A percentile compares a stretch with the other conserved stretches of the same genome.
Evolutionary conservation across 1,284 basidiomycete genomes (phyloP).

Genomic region (Ustilago tritici): DNA sequence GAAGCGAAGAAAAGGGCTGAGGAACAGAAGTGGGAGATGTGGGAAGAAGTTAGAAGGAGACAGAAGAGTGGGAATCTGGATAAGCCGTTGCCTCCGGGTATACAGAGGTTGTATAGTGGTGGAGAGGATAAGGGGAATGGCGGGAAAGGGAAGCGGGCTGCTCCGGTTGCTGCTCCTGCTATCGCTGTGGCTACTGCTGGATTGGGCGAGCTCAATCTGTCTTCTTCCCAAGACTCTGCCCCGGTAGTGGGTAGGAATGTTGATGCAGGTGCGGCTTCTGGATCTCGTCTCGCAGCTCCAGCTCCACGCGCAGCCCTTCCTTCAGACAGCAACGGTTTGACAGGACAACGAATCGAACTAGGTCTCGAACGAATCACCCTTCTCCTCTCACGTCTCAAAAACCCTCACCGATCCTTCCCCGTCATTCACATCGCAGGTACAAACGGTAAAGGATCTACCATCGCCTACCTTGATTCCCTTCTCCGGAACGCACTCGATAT

Average conservation of each 20-base stretch:
- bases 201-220: neutral
- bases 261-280: neutral
- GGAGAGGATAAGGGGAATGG: slow-evolving; percentile 4
- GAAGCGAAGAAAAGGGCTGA: slow-evolving; percentile 48
- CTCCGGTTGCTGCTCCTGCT: neutral
- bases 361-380: slow-evolving; percentile 78
- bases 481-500: slow-evolving; percentile 74
- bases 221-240: neutral
- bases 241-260: neutral
- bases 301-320: neutral
- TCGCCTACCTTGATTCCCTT: slow-evolving; percentile 83
- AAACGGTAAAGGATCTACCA: slow-evolving; percentile 96
- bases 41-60: slow-evolving; percentile 55
- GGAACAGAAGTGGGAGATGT: slow-evolving; percentile 58
- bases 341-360: slow-evolving; percentile 76
- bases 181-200: neutral
- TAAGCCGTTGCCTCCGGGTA: slow-evolving; percentile 29
- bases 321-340: slow-evolving; percentile 14
- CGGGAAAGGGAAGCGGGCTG: neutral
- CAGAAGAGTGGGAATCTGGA: slow-evolving; percentile 31
- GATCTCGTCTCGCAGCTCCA: neutral
- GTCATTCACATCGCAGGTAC: slow-evolving; percentile 94
- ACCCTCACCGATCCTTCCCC: slow-evolving; percentile 78
- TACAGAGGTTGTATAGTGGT: slow-evolving; percentile 45
- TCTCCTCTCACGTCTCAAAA: slow-evolving; percentile 74